Conservation (phyloP, 208 protist species). For the Paratrypanosoma confusum region DNA sequence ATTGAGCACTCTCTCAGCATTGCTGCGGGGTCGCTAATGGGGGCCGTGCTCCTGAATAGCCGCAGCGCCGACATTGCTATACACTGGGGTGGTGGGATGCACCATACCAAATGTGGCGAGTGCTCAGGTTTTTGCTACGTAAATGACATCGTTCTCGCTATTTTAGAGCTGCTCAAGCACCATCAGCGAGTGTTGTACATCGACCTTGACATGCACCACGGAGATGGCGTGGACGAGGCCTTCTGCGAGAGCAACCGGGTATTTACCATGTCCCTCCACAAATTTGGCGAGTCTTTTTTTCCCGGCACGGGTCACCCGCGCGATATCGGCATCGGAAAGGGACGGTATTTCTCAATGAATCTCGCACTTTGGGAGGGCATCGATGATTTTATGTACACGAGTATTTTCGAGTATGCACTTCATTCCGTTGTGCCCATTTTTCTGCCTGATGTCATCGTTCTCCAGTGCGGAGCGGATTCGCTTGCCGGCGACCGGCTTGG, state of each 20-base stretch:
- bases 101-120: conserved; percentile 96
- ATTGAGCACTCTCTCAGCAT: conserved; percentile 80
- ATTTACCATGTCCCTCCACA: conserved; percentile 99
- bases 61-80: conserved; percentile 85
- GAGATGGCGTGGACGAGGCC: conserved; percentile 99
- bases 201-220: conserved; percentile 99
- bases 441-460: conserved; percentile 92
- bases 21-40: conserved; percentile 76
- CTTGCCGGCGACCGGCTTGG: conserved; percentile 96
- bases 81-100: conserved; percentile 99
- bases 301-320: conserved; percentile 93
- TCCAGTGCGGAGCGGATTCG: conserved; percentile 99
- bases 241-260: conserved; percentile 99
- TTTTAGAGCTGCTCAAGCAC: conserved; percentile 98
- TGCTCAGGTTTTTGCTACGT: conserved; percentile 99
- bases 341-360: conserved; percentile 83
- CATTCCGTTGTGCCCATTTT: conserved; percentile 35
- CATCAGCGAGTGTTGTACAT: conserved; percentile 98
- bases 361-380: conserved; percentile 82
- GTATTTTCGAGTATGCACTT: conserved; percentile 69
- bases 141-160: conserved; percentile 99
- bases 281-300: conserved; percentile 98
- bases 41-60: conserved; percentile 74
- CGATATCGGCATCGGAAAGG: conserved; percentile 68
- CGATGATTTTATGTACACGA: conserved; percentile 83